Percentiles rank a stretch among this genome's conserved stretches.
phyloP scores from a whole-genome alignment of 352 stramenopile species.

The Poterioochromonas sp. region DNA sequence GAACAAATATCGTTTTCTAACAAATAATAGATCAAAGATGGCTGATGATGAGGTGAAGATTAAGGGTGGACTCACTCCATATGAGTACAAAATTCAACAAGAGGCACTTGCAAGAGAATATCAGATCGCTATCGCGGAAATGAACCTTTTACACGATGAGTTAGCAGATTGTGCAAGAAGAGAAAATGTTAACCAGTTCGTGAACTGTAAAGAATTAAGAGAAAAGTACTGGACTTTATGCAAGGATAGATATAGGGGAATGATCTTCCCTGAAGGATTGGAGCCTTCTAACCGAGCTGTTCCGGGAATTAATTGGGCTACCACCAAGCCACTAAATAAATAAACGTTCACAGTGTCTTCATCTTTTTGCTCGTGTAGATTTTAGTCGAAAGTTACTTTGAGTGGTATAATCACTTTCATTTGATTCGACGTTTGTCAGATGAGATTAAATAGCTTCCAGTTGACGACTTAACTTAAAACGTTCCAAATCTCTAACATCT shows the following conservation, averaged over 20 bases:
- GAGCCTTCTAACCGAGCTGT: constrained; percentile 4
- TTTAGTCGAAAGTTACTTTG: too few relatives aligned
- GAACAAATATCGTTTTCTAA: too few relatives aligned
- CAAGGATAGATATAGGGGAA: constrained; percentile 2
- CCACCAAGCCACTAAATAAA: too few relatives aligned
- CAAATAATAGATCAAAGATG: background rate
- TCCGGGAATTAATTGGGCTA: background rate
- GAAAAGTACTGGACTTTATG: constrained; percentile 11
- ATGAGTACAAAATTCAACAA: background rate
- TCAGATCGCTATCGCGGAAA: constrained; percentile 6
- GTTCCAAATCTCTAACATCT: too few relatives aligned
- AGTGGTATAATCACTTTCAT: too few relatives aligned
- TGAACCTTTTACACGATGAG: background rate
- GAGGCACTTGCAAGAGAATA: background rate
- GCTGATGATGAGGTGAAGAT: background rate
- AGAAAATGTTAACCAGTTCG: background rate
- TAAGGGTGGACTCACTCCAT: background rate
- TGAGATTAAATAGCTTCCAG: too few relatives aligned
- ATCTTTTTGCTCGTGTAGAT: too few relatives aligned
- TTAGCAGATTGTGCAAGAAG: background rate
- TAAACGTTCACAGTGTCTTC: too few relatives aligned
- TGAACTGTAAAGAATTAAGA: constrained; percentile 21
- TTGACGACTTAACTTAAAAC: too few relatives aligned
- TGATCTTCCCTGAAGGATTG: constrained; percentile 4
- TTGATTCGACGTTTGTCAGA: too few relatives aligned